These are phyloP conservation scores for Apiotrichum domesticum DNA, from an alignment of 1,284 basidiomycete genomes.

Conservation along the genomic window DNA sequence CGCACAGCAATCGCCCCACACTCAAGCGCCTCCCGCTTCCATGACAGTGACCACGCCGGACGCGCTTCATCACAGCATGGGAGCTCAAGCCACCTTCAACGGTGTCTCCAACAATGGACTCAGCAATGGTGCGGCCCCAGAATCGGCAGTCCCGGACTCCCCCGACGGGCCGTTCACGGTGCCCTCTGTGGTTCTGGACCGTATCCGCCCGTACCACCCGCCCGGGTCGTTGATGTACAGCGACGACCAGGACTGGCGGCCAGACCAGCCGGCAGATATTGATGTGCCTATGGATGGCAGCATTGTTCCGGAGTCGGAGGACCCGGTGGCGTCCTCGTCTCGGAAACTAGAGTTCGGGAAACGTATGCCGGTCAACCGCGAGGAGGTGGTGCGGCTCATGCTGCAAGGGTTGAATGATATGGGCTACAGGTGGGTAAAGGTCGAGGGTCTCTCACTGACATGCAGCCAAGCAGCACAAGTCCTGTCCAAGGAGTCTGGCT, in stretches of 20 bases:
- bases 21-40: neutral
- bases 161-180: slow-evolving; percentile 3
- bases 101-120: slow-evolving; percentile 1
- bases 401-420: slow-evolving; percentile 87
- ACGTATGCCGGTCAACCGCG: slow-evolving; percentile 59
- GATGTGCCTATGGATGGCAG: slow-evolving; percentile 12
- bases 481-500: slow-evolving; percentile 88
- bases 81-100: slow-evolving; percentile 3
- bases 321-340: neutral
- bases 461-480: slow-evolving; percentile 77
- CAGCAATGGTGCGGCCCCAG: slow-evolving; percentile 1
- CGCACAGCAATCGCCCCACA: too few species aligned
- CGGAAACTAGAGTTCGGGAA: slow-evolving; percentile 21
- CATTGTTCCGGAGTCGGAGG: slow-evolving; percentile 11
- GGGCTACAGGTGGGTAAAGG: slow-evolving; percentile 72
- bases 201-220: slow-evolving; percentile 7
- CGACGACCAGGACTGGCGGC: slow-evolving; percentile 38
- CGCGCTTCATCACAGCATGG: slow-evolving; percentile 6
- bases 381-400: slow-evolving; percentile 85
- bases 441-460: neutral
- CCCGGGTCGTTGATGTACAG: slow-evolving; percentile 35
- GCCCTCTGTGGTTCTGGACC: neutral
- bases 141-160: neutral
- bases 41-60: neutral
- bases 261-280: slow-evolving; percentile 2